Base-by-base conservation (phyloP, 495 filamentous ascomycete species). In the Trichoderma gamsii region DNA sequence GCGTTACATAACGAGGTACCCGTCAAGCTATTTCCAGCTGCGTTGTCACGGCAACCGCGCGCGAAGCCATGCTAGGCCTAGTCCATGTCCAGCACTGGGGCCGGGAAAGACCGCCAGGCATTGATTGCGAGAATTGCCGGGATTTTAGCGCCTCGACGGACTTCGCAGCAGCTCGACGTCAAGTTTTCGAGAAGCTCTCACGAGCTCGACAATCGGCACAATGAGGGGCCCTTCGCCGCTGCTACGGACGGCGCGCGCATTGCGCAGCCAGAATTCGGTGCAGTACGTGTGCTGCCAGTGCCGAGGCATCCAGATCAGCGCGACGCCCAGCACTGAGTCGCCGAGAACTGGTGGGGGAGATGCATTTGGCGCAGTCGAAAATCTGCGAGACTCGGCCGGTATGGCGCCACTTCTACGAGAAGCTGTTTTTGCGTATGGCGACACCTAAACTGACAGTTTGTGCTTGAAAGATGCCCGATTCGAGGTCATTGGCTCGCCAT, bases 401-500 rank as follows among this genome's bases (percentile, higher is more conserved):
- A 74, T 43, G 74, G 51, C 73, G 71, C 74, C 69, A 49, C 59
- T 63, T 41, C 51, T 12, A 49, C 66, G 12, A n/a, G 63, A 12
- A 64, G 64, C 46, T 29, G 68, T 16, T 4, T 9, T 51, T 25
- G 21, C 8, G 27, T 25, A 43, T 61, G 49, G 43, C 38, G 15
- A 68, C 46, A 13, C 56, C 29, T 61, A 25, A 21, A 25, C 56
- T 61, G 56, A 61, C 56, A 11, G 66, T 0, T 23, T 32, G 56
- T 75, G 70, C 76, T 67, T 32, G 13, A 21, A 11, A 97, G 95
- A 97, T 88, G 95, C 94, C 23, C 88, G 87, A 67, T 99, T 99
- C 75, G 92, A 97, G 74, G 92, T 97, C 41, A 79, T 98, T 70
- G 95, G 93, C 64, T 82, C 90, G 25, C 91, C 93, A 4, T 93